Evolutionary conservation across 306 rosid species (phyloP).

Genomic region (Heteromeles arbutifolia): DNA sequence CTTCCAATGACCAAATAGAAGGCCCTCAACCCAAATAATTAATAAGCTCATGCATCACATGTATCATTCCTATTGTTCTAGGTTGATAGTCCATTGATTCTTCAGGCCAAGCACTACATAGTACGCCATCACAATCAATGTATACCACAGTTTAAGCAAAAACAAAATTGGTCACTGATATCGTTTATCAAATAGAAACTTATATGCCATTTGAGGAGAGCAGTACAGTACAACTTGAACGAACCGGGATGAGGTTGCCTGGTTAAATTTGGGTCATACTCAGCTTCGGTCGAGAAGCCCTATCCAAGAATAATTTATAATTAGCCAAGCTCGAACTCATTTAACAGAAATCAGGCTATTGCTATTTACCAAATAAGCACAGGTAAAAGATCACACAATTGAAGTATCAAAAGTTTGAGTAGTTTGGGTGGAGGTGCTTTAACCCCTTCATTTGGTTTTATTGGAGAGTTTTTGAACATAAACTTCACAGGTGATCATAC

Average conservation of each 20-base stretch:
- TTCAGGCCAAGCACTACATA: not conserved
- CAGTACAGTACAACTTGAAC: slow-evolving; percentile 9
- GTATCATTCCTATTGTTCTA: too few relatives aligned
- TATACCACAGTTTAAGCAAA: not conserved
- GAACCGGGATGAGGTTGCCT: slow-evolving; percentile 5
- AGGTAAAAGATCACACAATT: not conserved
- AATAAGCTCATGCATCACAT: not conserved
- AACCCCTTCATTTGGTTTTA: not conserved
- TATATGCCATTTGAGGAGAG: not conserved
- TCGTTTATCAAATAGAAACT: not conserved
- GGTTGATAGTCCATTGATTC: not conserved
- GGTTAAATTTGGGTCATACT: slow-evolving; percentile 15
- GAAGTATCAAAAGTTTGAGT: not conserved
- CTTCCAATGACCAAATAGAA: not conserved
- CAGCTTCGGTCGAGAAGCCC: slow-evolving; percentile 33
- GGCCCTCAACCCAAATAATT: not conserved
- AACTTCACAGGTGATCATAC: not conserved
- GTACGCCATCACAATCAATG: not conserved
- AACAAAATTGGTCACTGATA: slow-evolving; percentile 1
- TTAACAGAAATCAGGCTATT: not conserved
- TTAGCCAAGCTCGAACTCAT: slow-evolving; percentile 15
- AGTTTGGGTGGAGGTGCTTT: not conserved
- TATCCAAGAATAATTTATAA: slow-evolving; percentile 25
- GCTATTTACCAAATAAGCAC: not conserved
- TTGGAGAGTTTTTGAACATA: not conserved